Conservation (phyloP, 2,329 filamentous ascomycete species). For the Pseudofabraea citricarpa region DNA sequence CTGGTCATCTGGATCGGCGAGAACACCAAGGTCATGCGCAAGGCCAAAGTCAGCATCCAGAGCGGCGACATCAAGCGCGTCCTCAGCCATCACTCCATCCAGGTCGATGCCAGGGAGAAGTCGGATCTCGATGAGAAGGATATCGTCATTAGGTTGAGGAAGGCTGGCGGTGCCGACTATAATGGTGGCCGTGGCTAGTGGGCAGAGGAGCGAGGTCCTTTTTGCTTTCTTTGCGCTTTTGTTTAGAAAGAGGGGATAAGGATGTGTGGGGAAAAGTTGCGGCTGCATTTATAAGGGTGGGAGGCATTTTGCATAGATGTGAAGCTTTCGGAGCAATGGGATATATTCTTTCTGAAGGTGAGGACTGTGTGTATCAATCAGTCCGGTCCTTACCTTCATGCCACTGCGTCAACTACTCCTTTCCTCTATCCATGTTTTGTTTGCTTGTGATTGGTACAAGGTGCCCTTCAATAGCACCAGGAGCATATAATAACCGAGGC, state of each 20-base stretch:
- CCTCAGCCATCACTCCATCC: constrained; percentile 60
- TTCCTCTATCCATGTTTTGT: too few relatives aligned
- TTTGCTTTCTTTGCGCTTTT: too few relatives aligned
- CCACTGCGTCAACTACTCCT: not conserved
- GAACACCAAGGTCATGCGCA: constrained; percentile 62
- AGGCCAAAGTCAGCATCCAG: constrained; percentile 64
- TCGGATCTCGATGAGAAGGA: constrained; percentile 57
- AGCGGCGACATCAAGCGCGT: constrained; percentile 59
- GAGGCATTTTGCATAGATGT: not conserved
- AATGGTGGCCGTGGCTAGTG: constrained; percentile 51
- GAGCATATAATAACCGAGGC: too few relatives aligned
- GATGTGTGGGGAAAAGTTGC: too few relatives aligned
- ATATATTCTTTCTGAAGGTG: too few relatives aligned
- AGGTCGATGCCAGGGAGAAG: constrained; percentile 56
- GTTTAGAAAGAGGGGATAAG: too few relatives aligned
- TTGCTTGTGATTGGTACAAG: too few relatives aligned
- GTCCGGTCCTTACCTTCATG: not conserved
- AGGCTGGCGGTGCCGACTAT: constrained; percentile 67
- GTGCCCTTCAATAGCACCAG: too few relatives aligned
- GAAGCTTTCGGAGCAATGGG: not conserved
- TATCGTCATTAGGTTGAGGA: constrained; percentile 56
- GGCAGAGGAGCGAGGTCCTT: too few relatives aligned
- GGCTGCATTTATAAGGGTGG: too few relatives aligned
- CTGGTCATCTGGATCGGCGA: constrained; percentile 66
- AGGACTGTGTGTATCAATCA: too few relatives aligned